Evolutionary conservation across 1,284 basidiomycete genomes (phyloP).

Genomic region (Ceratobasidium theobromae): DNA sequence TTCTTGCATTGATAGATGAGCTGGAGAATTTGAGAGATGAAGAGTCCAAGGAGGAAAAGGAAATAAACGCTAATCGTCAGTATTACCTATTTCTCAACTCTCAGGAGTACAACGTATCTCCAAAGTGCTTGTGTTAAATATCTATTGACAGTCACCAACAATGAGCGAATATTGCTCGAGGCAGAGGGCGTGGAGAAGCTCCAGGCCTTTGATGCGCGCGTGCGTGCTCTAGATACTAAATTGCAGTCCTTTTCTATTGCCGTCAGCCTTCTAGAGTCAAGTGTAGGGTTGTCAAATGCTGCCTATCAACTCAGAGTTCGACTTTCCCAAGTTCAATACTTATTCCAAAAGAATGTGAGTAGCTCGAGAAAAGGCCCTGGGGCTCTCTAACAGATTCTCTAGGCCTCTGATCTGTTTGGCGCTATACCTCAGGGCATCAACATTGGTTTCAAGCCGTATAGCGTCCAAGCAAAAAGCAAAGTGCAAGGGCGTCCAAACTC

Average conservation of each 20-base stretch:
- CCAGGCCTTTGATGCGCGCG: constrained; percentile 8
- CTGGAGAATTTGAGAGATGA: constrained; percentile 48
- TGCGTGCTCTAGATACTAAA: constrained; percentile 26
- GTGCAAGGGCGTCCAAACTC: neutral
- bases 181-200: constrained; percentile 12
- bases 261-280: constrained; percentile 34
- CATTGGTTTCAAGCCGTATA: constrained; percentile 15
- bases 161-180: neutral
- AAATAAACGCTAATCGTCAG: constrained; percentile 17
- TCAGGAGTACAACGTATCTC: no score
- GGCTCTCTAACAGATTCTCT: neutral
- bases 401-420: constrained; percentile 25
- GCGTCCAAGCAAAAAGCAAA: constrained; percentile 21
- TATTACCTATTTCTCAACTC: neutral
- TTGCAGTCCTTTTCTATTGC: constrained; percentile 35
- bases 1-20: constrained; percentile 63
- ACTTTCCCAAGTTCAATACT: constrained; percentile 34
- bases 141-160: neutral
- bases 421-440: neutral
- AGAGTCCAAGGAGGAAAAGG: constrained; percentile 45
- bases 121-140: neutral
- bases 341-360: constrained; percentile 36
- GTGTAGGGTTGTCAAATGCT: constrained; percentile 34
- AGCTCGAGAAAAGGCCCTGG: no score
- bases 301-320: constrained; percentile 33